Percentiles rank a stretch among this genome's conserved stretches.
Conservation (phyloP, 768 basidiomycete species). For the Serendipita vermifera region DNA sequence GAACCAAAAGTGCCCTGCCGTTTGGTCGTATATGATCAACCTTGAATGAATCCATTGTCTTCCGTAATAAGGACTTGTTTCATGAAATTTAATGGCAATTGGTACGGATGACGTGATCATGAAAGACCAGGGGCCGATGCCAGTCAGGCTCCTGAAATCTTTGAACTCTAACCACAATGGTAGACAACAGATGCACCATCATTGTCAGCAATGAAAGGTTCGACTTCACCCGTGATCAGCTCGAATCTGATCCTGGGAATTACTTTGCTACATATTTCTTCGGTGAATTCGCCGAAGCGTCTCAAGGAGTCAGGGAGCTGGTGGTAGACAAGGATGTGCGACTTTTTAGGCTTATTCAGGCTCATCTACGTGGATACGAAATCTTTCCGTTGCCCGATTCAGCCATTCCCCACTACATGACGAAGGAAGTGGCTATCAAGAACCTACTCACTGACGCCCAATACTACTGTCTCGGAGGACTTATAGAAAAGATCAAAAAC, state of each 20-base stretch:
- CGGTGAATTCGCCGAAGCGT: not conserved
- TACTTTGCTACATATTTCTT: slow-evolving; percentile 4
- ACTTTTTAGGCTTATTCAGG: slow-evolving; percentile 3
- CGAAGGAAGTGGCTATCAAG: not conserved
- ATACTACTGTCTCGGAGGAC: not conserved
- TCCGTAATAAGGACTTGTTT: no score
- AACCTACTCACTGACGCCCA: not conserved
- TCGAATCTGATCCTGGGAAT: slow-evolving; percentile 3
- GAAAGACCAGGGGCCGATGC: no score
- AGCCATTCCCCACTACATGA: slow-evolving; percentile 4
- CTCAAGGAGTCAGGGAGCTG: not conserved
- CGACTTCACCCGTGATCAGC: not conserved
- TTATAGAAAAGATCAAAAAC: not conserved
- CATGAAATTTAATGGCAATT: no score
- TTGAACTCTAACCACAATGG: no score
- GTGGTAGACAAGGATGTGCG: not conserved
- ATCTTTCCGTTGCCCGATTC: not conserved
- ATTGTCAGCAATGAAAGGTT: not conserved
- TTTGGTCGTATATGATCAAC: no score
- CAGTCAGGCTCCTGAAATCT: no score
- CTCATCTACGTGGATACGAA: not conserved
- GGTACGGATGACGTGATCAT: no score
- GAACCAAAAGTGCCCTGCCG: no score
- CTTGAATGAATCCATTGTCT: no score
- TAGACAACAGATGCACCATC: not conserved